Base-by-base conservation (phyloP, 176 grass and related monocot genomes). In the Elymus sibiricus region DNA sequence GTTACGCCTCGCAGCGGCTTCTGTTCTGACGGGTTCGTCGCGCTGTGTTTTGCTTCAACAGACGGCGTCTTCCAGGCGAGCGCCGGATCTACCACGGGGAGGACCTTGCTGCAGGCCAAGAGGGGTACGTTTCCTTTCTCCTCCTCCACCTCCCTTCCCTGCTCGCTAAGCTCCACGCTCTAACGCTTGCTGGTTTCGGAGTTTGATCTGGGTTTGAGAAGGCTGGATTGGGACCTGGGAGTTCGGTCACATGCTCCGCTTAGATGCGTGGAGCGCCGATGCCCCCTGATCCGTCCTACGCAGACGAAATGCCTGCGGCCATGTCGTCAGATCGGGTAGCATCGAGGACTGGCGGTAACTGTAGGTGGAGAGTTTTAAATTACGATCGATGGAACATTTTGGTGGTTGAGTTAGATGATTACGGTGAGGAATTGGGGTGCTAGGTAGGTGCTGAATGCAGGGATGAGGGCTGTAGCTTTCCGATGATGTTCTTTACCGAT, bases 31-130 rank as follows among this genome's bases (percentile, higher is more conserved):
- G 77, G 6, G 71, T 78, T 85, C 28, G 58, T n/a, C 16, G 64
- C 49, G 49, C 4, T 55, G 51, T 22, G 4, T 28, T 65, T 40
- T 71, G 66, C 40, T 29, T 68, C 22, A 28, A 37, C 78, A 93
- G 91, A 85, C 34, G 9, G 78, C 58, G 78, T 85, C 64, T 85
- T 93, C 84, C 81, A 85, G 71, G 17, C 5, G 22, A 63, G 66
- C 74, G 58, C 70, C 15, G 82, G 91, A 90, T 90, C 91, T 90
- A 90, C 91, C 67, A 90, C 88, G 3, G 85, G 91, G 64, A 86
- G 91, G 72, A 90, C 88, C 70, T 90, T 93, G 88, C 88, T 93
- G 71, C 91, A 93, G 88, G 78, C 88, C 43, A 85, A 85, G 77
- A 90, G 87, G 47, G 51, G 91, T 93, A 82, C 11, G 85, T 78